These are phyloP conservation scores for Meredithiella fracta DNA, from an alignment of 2,329 filamentous ascomycete species.

Conservation along the genomic window DNA sequence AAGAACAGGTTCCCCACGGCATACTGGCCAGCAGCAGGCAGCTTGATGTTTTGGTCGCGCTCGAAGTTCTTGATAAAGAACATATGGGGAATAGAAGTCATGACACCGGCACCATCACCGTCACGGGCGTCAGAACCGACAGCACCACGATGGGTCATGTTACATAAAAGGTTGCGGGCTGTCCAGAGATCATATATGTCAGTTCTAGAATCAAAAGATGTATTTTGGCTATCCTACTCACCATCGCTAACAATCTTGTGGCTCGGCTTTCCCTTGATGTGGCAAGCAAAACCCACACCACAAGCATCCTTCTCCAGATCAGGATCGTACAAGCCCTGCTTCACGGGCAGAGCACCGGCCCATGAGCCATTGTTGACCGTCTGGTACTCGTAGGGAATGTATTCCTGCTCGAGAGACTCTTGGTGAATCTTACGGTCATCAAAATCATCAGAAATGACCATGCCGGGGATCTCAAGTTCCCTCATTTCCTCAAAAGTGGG, in stretches of 20 bases:
- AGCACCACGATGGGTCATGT: slow-evolving; percentile 99
- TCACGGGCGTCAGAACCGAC: slow-evolving; percentile 96
- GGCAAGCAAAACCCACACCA: slow-evolving; percentile 96
- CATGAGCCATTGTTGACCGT: slow-evolving; percentile 72
- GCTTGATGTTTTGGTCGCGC: slow-evolving; percentile 70
- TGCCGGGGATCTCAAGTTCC: slow-evolving; percentile 37
- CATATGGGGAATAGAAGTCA: slow-evolving; percentile 96
- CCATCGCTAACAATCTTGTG: slow-evolving; percentile 99
- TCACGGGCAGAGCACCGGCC: slow-evolving; percentile 88
- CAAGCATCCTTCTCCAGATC: slow-evolving; percentile 96
- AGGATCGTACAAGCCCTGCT: slow-evolving; percentile 96
- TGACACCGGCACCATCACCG: slow-evolving; percentile 95
- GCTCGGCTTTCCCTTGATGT: slow-evolving; percentile 93
- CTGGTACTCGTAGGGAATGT: slow-evolving; percentile 69
- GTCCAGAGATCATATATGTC: slow-evolving; percentile 16
- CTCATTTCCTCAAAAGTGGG: not conserved
- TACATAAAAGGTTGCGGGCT: slow-evolving; percentile 90
- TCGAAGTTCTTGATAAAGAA: slow-evolving; percentile 99
- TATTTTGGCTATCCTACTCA: slow-evolving; percentile 28
- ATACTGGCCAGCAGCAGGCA: slow-evolving; percentile 83
- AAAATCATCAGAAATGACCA: slow-evolving; percentile 50
- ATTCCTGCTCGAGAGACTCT: slow-evolving; percentile 42
- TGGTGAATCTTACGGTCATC: slow-evolving; percentile 44
- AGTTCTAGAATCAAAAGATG: not conserved
- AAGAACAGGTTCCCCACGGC: slow-evolving; percentile 97